Conservation (phyloP, 1,284 basidiomycete genomes). For the Cutaneotrichosporon cavernicola region DNA sequence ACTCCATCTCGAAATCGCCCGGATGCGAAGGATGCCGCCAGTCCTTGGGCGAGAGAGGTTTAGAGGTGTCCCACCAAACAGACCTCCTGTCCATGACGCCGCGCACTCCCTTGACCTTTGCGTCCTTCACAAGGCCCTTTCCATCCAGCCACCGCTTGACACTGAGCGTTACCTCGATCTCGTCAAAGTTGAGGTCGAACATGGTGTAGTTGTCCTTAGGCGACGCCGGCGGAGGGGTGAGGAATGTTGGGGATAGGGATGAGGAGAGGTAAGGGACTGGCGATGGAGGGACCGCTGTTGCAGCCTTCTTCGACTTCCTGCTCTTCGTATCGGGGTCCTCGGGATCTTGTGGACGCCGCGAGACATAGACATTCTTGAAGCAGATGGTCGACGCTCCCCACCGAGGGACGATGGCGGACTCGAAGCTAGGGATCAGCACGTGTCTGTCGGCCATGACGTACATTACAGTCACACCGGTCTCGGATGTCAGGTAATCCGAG, state of each 20-base stretch:
- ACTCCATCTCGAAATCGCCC: conserved; percentile 91
- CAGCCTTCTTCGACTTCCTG: conserved; percentile 30
- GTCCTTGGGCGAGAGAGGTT: conserved; percentile 69
- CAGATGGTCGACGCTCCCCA: conserved; percentile 95
- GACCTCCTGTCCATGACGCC: conserved; percentile 91
- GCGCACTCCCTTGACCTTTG: conserved; percentile 87
- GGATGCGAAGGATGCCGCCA: conserved; percentile 72
- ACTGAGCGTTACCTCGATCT: conserved; percentile 94
- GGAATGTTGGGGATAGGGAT: conserved; percentile 40
- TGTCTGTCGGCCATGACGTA: conserved; percentile 26
- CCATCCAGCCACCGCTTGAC: conserved; percentile 92
- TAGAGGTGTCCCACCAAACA: conserved; percentile 81
- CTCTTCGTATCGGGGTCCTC: conserved; percentile 46
- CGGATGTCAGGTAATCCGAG: conserved; percentile 87
- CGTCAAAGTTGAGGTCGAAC: conserved; percentile 88
- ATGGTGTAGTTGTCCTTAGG: conserved; percentile 67
- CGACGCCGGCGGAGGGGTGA: conserved; percentile 31
- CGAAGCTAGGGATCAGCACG: conserved; percentile 59
- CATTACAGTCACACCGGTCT: conserved; percentile 90
- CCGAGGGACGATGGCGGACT: conserved; percentile 95
- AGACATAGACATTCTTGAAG: conserved; percentile 95
- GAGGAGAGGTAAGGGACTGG: conserved; percentile 46
- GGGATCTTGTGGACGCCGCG: conserved; percentile 63
- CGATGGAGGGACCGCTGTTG: conserved; percentile 39
- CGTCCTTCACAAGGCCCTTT: conserved; percentile 87